Base-by-base conservation (phyloP, 2,329 filamentous ascomycete species). In the Neophaeococcomyces mojaviensis region DNA sequence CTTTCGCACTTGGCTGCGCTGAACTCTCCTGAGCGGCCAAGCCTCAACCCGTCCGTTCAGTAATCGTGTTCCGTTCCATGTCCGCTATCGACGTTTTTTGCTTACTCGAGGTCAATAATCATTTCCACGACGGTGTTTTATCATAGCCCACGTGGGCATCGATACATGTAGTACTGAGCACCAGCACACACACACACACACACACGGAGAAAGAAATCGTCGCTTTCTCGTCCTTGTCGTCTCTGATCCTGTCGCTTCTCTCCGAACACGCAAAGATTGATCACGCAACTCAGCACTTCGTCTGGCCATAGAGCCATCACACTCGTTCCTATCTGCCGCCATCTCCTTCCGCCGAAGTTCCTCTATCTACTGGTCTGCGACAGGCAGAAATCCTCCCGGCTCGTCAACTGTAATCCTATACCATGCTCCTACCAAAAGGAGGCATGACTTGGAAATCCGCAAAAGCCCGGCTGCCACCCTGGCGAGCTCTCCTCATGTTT, bases 381-480 rank as follows among this genome's bases (percentile, higher is more conserved):
- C 16, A 36, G 28, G 39, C 38, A 34, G 18, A 19, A 20, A n/a
- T 22, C 26, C 20, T 26, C 13, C 34, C 13, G 13, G 22, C 2
- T 19, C 19, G 32, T 13, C 26, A 2, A 8, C 4, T 32, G 10
- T n/a, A 20, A 13, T 24, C 16, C 13, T 33, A 40, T 61, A 72
- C 56, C 52, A 96, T 96, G 89, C 80, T 96, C 71, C 80, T 94
- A 59, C 86, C 87, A 55, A 94, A 94, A 69, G 86, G 85, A 65
- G 86, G 87, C 64, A 77, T 90, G 61, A 88, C 81, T 66, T 97
- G 90, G 89, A 96, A 94, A 74, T 84, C 86, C 55, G 84, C 89
- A 56, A 86, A 80, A 70, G 76, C 85, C 59, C 78, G 80, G 61
- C 71, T 96, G 58, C 88, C 88, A 35, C 84, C 87, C 47, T 82